Evolutionary conservation across 345 rosid genomes (phyloP), one percentile per base, ranked within the genome.

Genomic region (Erysimum cheiranthoides): DNA sequence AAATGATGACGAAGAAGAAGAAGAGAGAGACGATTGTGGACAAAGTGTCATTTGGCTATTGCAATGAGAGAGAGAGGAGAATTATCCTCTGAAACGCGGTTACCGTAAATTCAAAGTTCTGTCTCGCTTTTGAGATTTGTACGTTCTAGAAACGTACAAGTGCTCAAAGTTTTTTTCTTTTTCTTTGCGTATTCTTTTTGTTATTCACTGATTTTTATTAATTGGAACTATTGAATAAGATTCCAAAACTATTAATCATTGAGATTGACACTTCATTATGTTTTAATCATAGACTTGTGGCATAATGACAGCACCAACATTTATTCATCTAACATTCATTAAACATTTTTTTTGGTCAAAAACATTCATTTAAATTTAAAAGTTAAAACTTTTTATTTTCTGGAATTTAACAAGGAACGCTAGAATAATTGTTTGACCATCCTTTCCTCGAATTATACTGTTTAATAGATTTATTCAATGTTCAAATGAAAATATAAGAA

Each of bases 41-140:
- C 46, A 65, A 65, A 70, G 80, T 77, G 72, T 77, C 72, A 62
- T 76, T 31, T 45, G 51, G 66, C 51, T 60, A 31, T 59, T 45
- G 21, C 27, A 21, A 34, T 7, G 36, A 53, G 43, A 49, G 27
- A 51, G 17, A 46, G 17, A 60, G 4, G 51, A 77, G 51, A 62
- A 4, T 77, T 35, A 77, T 77, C 68, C 61, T 60, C 76, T 77
- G 81, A 4, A 10, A 66, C 77, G 73, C 81, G 68, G 9, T 71
- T 71, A 64, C 49, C 31, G 32, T 77, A 40, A 47, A 1, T 17
- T 27, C 5, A 35, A 47, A 12, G 51, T 77, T 32, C 10, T 34
- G 12, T 16, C 30, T 30, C 9, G 71, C 66, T 62, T 69, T 70
- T 43, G 42, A 46, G 9, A 4, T 50, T 51, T 51, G 39, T 78